Base-by-base conservation (phyloP, 2,329 filamentous ascomycete genomes). In the Cladosporium austrohemisphaericum region DNA sequence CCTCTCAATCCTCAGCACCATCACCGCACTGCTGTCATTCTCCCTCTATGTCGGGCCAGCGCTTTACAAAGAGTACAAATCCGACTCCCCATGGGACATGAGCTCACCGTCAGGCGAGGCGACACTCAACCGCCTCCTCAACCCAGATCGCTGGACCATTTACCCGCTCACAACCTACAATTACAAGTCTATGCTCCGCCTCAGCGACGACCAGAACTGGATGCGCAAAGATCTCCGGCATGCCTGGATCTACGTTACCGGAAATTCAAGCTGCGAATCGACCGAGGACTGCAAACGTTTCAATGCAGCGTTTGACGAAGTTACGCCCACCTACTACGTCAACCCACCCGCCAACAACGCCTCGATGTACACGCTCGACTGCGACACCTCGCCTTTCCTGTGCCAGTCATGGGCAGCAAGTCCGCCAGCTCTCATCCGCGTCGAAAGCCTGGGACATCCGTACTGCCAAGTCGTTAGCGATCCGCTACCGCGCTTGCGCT, bases 21-120 rank as follows among this genome's bases (percentile, higher is more conserved):
- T 47, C 5, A 18, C 44, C 2, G 25, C 44, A 7, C 23, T 47
- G 23, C 44, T 47, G 4, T 37, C 33, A 8, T 28, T 47, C 13
- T 29, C 44, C 25, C 33, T 38, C 18, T 47, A 47, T 26, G 38
- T 47, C 22, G n/a, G 14, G 3, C 44, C 44, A 47, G 31, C 44
- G 8, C 44, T 47, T 26, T 47, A 47, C 33, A 16, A 22, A 31
- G 44, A 47, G 38, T 47, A 47, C 44, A 37, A 47, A 22, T 18
- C 13, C 33, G 44, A 47, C 25, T 29, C 44, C 1, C 32, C 44
- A n/a, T 31, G 32, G 31, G 23, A 46, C 16, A 16, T 23, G 1
- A 25, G n/a, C 9, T 23, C 29, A 7, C 41, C 41, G 5, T 37
- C 43, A 10, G 32, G n/a, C 33, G 14, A 29, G 28, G 32, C 44